Conservation (phyloP, 2,329 filamentous ascomycete genomes). For the Scytalidium sp. region DNA sequence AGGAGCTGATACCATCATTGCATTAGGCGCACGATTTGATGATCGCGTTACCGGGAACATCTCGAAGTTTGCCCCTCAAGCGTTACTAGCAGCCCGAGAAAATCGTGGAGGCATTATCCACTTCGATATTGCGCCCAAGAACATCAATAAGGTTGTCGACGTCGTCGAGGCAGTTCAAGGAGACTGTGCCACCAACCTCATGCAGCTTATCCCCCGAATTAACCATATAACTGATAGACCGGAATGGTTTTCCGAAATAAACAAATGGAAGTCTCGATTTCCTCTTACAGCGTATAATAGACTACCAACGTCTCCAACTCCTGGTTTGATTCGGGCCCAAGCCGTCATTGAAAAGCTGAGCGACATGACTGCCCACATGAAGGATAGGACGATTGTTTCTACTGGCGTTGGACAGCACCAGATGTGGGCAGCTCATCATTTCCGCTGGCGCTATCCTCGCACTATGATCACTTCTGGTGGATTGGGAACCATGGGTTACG, state of each 20-base stretch:
- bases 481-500: constrained; percentile 2
- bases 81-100: neutral
- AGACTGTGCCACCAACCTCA: neutral
- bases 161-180: neutral
- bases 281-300: constrained; percentile 80
- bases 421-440: constrained; percentile 4
- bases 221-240: neutral
- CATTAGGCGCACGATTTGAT: constrained; percentile 2
- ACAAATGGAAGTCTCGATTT: constrained; percentile 45
- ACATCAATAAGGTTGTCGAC: constrained; percentile 3
- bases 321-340: neutral
- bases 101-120: constrained; percentile 1
- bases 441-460: neutral
- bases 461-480: constrained; percentile 1
- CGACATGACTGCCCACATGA: neutral
- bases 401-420: constrained; percentile 3
- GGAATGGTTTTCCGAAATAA: neutral
- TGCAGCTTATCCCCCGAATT: neutral
- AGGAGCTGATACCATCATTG: neutral
- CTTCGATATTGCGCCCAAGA: constrained; percentile 3
- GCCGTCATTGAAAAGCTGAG: constrained; percentile 1
- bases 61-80: constrained; percentile 1
- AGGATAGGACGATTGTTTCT: neutral
- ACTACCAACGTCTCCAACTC: neutral
- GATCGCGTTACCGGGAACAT: constrained; percentile 1